Evolutionary conservation across 495 filamentous ascomycete species (phyloP).

Genomic region (Xanthoparmelia taractica): DNA sequence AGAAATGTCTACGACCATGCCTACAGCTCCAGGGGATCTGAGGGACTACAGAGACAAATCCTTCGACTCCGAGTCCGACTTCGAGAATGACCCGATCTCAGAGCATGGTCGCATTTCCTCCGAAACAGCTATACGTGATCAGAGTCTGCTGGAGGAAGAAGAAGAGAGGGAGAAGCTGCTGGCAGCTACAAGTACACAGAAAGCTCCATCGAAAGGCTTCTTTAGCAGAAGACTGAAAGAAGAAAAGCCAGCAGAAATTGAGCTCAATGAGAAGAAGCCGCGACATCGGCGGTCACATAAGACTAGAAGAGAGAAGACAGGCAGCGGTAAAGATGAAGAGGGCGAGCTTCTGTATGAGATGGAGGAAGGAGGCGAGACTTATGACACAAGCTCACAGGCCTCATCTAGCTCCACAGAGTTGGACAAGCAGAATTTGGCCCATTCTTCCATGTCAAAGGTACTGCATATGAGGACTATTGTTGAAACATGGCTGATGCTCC

Average conservation of each 20-base stretch:
- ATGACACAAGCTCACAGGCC: slow-evolving; percentile 43
- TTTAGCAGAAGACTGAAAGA: slow-evolving; percentile 48
- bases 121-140: slow-evolving; percentile 64
- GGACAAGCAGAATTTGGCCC: slow-evolving; percentile 27
- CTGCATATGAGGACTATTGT: slow-evolving; percentile 1
- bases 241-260: slow-evolving; percentile 38
- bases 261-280: slow-evolving; percentile 48
- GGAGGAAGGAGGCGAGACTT: slow-evolving; percentile 70
- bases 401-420: slow-evolving; percentile 38
- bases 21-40: background rate
- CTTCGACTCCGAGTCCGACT: slow-evolving; percentile 45
- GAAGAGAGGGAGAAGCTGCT: slow-evolving; percentile 80
- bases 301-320: slow-evolving; percentile 48
- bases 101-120: slow-evolving; percentile 56
- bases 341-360: slow-evolving; percentile 80
- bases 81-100: slow-evolving; percentile 64
- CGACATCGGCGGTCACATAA: slow-evolving; percentile 54
- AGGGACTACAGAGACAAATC: slow-evolving; percentile 12
- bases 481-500: slow-evolving; percentile 20
- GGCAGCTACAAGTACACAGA: slow-evolving; percentile 41
- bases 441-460: slow-evolving; percentile 16
- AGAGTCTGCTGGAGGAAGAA: slow-evolving; percentile 74
- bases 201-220: slow-evolving; percentile 41
- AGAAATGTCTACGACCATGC: slow-evolving; percentile 8
- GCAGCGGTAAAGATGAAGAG: slow-evolving; percentile 53